Evolutionary conservation across 148 eudicot genomes (phyloP), one percentile per base, ranked within the genome.

Genomic region (Vaccinium vitisidaea): DNA sequence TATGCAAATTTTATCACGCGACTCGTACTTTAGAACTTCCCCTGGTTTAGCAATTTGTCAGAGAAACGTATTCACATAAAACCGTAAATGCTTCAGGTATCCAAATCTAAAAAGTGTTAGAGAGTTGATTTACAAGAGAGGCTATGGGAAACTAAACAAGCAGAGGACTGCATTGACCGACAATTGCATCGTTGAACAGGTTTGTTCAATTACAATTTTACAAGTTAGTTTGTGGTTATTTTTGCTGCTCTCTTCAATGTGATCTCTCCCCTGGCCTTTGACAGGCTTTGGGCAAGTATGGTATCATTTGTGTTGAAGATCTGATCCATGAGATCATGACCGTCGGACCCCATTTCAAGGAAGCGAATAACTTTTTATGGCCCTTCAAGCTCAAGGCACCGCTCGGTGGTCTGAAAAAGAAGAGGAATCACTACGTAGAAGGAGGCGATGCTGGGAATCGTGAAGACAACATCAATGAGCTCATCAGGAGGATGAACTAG

Each of bases 391-490:
- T 89, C 9, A 89, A 86, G 69, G 91, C 91, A 5, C 91, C 91
- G 23, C 83, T 89, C 83, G 91, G 89, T 78, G 91, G 91, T 53
- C 58, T 89, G 75, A 89, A 89, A 77, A 89, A 86, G 85, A 87
- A 89, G 88, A 85, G 89, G 80, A 89, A 89, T 21, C 91, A 87
- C 80, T 89, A 89, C 75, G 89, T 89, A 27, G 91, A 89, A 82
- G 91, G 91, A 27, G 91, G 91, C 6, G 91, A 89, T 81, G 91
- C 89, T 74, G 91, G 91, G 50, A 89, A 89, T 52, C 86, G 89
- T 14, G 89, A 89, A 82, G 88, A 85, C 30, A 54, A 75, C 88
- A 86, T 89, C 77, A 89, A 89, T 50, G 91, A 85, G 73, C 89
- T 89, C 69, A 85, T 89, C 81, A 87, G 91, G 85, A 89, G 88